These are phyloP conservation scores for Lentinula lateritia DNA, from an alignment of 768 basidiomycete species.

Conservation along the genomic window DNA sequence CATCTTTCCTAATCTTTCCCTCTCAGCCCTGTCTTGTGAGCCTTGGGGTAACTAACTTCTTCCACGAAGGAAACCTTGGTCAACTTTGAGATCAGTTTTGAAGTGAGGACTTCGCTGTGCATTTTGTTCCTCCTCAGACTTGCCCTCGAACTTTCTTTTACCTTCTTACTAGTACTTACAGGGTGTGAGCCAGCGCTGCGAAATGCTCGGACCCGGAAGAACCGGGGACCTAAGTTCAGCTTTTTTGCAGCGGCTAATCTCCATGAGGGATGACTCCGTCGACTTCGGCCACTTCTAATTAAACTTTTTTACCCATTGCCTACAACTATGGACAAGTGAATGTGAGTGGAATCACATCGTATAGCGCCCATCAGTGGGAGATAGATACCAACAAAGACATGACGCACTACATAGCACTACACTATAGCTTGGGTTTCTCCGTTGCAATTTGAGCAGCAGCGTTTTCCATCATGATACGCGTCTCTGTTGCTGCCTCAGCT, in stretches of 20 bases:
- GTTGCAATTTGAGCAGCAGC: conserved; percentile 38
- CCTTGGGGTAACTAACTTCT: no score
- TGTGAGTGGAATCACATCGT: no score
- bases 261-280: conserved; percentile 3
- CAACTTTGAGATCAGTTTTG: no score
- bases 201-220: background rate
- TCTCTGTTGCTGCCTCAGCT: conserved; percentile 76
- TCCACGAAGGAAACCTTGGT: no score
- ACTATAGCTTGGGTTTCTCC: conserved; percentile 24
- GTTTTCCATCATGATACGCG: conserved; percentile 68
- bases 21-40: background rate
- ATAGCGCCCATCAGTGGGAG: no score
- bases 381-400: no score
- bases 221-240: background rate
- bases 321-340: no score
- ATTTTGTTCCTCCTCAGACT: no score
- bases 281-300: background rate
- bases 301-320: background rate
- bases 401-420: no score
- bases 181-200: background rate
- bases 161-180: no score
- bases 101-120: no score
- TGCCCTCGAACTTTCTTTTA: no score
- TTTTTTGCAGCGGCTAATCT: background rate
- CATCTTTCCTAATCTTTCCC: background rate